Evolutionary conservation across 495 filamentous ascomycete genomes (phyloP).

Genomic region (Platismatia glauca): DNA sequence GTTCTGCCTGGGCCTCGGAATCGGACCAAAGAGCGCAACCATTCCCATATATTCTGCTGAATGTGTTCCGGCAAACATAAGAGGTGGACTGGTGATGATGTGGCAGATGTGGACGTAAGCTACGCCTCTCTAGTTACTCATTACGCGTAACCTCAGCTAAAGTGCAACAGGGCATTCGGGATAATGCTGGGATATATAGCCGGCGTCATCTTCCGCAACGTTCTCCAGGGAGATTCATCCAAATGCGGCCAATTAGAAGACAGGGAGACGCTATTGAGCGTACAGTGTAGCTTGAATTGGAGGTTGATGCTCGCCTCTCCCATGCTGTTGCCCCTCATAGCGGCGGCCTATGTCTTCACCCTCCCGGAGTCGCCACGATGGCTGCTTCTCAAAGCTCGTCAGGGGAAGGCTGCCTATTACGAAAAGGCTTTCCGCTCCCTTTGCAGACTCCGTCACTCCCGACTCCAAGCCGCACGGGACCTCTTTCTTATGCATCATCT

Average conservation of each 20-base stretch:
- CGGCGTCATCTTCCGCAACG: constrained; percentile 57
- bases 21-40: constrained; percentile 50
- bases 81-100: constrained; percentile 54
- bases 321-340: constrained; percentile 24
- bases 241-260: constrained; percentile 27
- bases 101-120: constrained; percentile 44
- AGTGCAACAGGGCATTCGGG: constrained; percentile 47
- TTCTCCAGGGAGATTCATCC: constrained; percentile 34
- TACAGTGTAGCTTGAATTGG: constrained; percentile 17
- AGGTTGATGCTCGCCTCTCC: constrained; percentile 21
- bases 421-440: constrained; percentile 39
- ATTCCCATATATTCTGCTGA: constrained; percentile 53
- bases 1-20: constrained; percentile 53
- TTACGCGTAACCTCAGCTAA: background rate
- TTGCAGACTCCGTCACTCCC: constrained; percentile 34
- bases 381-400: constrained; percentile 41
- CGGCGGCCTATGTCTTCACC: constrained; percentile 47
- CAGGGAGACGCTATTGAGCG: constrained; percentile 3
- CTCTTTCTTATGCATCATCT: constrained; percentile 46
- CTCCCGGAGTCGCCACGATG: constrained; percentile 62
- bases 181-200: constrained; percentile 71
- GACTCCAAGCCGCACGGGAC: constrained; percentile 45
- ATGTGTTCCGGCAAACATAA: constrained; percentile 39
- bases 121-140: background rate
- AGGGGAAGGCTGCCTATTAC: constrained; percentile 38